A percentile compares a stretch with the other conserved stretches of the same genome.
Evolutionary conservation across 2,329 filamentous ascomycete species (phyloP).

Genomic region (Zelopaecilomyces penicillatus): DNA sequence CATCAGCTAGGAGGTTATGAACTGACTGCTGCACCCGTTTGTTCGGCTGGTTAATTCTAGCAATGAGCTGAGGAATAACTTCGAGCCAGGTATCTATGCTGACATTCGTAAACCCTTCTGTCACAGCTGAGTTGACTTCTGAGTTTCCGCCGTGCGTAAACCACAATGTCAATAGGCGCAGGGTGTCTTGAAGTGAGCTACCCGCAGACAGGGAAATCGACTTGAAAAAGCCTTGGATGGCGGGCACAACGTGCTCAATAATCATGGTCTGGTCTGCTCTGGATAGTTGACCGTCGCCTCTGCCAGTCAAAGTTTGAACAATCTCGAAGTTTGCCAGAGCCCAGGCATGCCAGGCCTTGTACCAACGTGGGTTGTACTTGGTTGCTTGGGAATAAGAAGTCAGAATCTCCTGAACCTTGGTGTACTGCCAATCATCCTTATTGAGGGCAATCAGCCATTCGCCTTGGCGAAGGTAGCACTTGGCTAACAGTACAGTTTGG

Average conservation of each 20-base stretch:
- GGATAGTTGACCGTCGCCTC: slow-evolving; percentile 45
- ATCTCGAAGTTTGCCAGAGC: slow-evolving; percentile 98
- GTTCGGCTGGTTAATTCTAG: slow-evolving; percentile 94
- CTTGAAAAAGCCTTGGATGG: slow-evolving; percentile 92
- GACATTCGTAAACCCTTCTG: slow-evolving; percentile 82
- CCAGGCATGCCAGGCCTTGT: slow-evolving; percentile 99
- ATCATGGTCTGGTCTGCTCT: slow-evolving; percentile 56
- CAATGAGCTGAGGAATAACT: slow-evolving; percentile 95
- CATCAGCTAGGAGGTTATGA: slow-evolving; percentile 83
- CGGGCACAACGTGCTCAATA: slow-evolving; percentile 84
- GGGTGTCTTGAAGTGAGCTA: slow-evolving; percentile 90
- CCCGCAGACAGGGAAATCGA: slow-evolving; percentile 87
- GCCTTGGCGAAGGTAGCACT: slow-evolving; percentile 92
- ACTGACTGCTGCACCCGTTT: slow-evolving; percentile 80
- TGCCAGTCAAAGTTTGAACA: slow-evolving; percentile 69
- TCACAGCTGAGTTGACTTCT: slow-evolving; percentile 82
- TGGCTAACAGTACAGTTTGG: slow-evolving; percentile 69
- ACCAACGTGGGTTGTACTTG: slow-evolving; percentile 88
- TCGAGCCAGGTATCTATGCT: slow-evolving; percentile 98
- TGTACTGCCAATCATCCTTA: slow-evolving; percentile 80
- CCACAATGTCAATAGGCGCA: slow-evolving; percentile 89
- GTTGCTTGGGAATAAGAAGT: slow-evolving; percentile 89
- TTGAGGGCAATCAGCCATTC: slow-evolving; percentile 89
- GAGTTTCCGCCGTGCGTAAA: slow-evolving; percentile 84
- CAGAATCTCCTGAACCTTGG: slow-evolving; percentile 79